A percentile compares a stretch with the other conserved stretches of the same genome.
Evolutionary conservation across 1,284 basidiomycete species (phyloP).

Genomic region (Cryptococcus sp.): DNA sequence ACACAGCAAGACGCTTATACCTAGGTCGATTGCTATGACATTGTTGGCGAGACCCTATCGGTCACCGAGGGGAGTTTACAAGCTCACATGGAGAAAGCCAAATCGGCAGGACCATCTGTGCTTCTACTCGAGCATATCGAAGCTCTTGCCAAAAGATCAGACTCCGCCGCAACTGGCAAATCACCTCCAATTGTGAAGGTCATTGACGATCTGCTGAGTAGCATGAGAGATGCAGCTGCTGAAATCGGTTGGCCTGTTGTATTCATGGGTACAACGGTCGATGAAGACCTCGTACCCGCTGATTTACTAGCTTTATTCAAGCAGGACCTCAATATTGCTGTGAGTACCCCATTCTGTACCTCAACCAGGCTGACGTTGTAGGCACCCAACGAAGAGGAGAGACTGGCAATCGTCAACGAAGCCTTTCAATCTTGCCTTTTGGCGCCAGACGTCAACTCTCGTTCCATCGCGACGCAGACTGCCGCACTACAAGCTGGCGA

Average conservation of each 20-base stretch:
- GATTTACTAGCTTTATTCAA: slow-evolving; percentile 76
- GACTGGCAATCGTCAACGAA: slow-evolving; percentile 60
- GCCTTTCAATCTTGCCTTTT: slow-evolving; percentile 54
- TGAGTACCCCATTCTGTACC: slow-evolving; percentile 37
- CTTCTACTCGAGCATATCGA: slow-evolving; percentile 79
- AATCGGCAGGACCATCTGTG: slow-evolving; percentile 77
- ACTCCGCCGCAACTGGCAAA: slow-evolving; percentile 63
- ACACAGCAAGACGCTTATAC: background rate
- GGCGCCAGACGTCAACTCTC: slow-evolving; percentile 73
- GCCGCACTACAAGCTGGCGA: slow-evolving; percentile 87
- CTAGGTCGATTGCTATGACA: slow-evolving; percentile 82
- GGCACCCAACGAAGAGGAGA: slow-evolving; percentile 75
- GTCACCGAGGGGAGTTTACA: slow-evolving; percentile 74
- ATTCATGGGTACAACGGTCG: slow-evolving; percentile 70
- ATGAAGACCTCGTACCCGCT: slow-evolving; percentile 63
- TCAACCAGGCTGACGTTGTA: slow-evolving; percentile 39
- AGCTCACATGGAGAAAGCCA: slow-evolving; percentile 74
- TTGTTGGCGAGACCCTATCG: slow-evolving; percentile 72
- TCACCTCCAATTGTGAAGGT: slow-evolving; percentile 34
- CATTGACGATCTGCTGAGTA: slow-evolving; percentile 21
- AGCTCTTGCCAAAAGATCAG: slow-evolving; percentile 69
- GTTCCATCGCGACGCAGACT: slow-evolving; percentile 74
- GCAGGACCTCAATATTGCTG: slow-evolving; percentile 75
- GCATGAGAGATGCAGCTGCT: slow-evolving; percentile 10
- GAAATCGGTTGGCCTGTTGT: slow-evolving; percentile 58